These are phyloP conservation scores for Chaetomium tenue DNA, from an alignment of 495 filamentous ascomycete genomes.

Conservation along the genomic window DNA sequence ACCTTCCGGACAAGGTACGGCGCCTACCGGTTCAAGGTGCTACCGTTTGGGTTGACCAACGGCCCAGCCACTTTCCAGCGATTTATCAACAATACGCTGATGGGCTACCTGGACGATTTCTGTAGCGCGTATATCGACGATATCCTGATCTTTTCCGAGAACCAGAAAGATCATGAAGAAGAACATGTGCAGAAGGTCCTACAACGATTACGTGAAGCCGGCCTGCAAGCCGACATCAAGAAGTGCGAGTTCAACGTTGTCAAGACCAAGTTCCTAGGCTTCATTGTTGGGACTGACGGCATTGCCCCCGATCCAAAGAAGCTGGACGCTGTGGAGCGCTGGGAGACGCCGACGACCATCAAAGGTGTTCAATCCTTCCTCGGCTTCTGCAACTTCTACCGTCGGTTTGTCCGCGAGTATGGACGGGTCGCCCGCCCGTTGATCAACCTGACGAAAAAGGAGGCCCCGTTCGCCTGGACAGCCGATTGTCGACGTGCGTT, in stretches of 20 bases:
- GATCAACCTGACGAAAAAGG: no score
- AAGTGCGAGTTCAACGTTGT: slow-evolving; percentile 2
- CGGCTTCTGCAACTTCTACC: background rate
- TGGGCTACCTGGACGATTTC: background rate
- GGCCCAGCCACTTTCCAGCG: background rate
- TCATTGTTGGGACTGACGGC: background rate
- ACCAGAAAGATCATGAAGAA: background rate
- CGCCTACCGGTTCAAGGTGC: background rate
- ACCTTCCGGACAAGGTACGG: background rate
- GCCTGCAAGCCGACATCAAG: background rate
- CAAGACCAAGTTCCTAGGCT: background rate
- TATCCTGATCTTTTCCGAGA: background rate
- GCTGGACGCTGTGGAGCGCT: no score
- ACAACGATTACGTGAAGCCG: background rate
- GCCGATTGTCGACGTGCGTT: no score
- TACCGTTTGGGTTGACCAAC: background rate
- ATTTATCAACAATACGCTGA: background rate
- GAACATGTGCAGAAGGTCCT: background rate
- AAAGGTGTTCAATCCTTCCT: background rate
- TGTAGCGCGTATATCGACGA: background rate
- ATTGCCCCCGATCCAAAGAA: no score
- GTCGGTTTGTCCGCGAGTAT: background rate
- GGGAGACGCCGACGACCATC: background rate
- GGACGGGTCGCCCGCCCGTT: no score
- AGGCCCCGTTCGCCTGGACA: no score